A percentile compares a stretch with the other conserved stretches of the same genome.
Conservation (phyloP, 192 early-diverging fungal species). For the Chytriomyces sp. region DNA sequence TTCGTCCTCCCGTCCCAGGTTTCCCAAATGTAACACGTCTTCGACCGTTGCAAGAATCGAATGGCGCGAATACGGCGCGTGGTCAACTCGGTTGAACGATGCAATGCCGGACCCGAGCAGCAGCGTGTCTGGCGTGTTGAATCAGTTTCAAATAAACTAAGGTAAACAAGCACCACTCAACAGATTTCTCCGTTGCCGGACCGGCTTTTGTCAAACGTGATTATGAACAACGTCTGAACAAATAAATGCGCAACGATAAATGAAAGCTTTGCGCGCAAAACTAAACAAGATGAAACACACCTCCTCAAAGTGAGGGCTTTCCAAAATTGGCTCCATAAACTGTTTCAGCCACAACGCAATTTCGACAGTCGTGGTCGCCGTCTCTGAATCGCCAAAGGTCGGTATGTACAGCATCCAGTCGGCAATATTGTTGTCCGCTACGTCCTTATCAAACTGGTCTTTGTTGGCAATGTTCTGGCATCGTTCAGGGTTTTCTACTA, state of each 20-base stretch:
- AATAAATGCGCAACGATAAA: constrained; percentile 43
- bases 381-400: constrained; percentile 33
- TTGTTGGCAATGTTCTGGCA: constrained; percentile 62
- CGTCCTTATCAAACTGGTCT: constrained; percentile 56
- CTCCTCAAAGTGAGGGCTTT: constrained; percentile 46
- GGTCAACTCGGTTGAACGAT: constrained; percentile 44
- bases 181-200: background rate
- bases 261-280: constrained; percentile 23
- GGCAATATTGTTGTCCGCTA: constrained; percentile 49
- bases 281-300: background rate
- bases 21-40: constrained; percentile 63
- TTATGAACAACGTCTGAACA: constrained; percentile 44
- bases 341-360: constrained; percentile 57
- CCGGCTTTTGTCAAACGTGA: constrained; percentile 50
- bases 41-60: constrained; percentile 66
- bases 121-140: constrained; percentile 16
- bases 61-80: constrained; percentile 66
- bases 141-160: background rate
- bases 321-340: constrained; percentile 56
- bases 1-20: constrained; percentile 43
- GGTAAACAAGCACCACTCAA: background rate
- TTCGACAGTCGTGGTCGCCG: constrained; percentile 54
- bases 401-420: constrained; percentile 61
- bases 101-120: constrained; percentile 21
- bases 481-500: constrained; percentile 38